Evolutionary conservation across 2,329 filamentous ascomycete species (phyloP), one percentile per base, ranked within the genome.

Genomic region (Colletotrichum lini): DNA sequence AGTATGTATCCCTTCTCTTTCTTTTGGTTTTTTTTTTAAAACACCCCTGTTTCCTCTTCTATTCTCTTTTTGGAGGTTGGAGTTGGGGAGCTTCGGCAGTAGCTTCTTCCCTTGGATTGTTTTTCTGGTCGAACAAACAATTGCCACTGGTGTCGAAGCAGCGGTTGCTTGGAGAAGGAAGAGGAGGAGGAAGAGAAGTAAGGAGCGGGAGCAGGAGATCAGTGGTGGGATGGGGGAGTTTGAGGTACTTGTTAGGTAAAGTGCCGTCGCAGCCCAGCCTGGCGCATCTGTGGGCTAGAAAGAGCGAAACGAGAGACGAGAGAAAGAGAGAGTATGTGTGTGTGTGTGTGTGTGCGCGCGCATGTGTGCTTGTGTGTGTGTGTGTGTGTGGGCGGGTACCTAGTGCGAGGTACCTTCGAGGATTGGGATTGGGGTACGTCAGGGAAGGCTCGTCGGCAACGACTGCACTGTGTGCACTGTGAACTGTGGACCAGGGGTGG

Each of bases 161-260:
- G 61, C 35, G 35, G 8, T 70, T 66, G 61, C 70, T 72, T 72
- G 70, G 45, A 58, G 70, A 58, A 38, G 45, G 26, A 61, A 66
- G 58, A 71, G n/a, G 52, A 59, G 44, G 59, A 30, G 56, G 50
- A 54, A 45, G 35, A 26, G 44, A 30, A 30, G 53, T 59, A 53
- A 60, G 21, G 59, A 59, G 50, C 49, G 60, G 66, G 56, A 61
- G 66, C 42, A 70, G 56, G 47, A 61, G 54, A 38, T 58, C n/a
- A 53, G 59, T 50, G 60, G 65, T 69, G 65, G 69, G 69, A 71
- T 68, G 68, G 65, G 68, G 64, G 13, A 68, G 65, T 68, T 38
- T 71, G 50, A 68, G 69, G 69, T 69, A 72, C 69, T 72, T 72
- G 65, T 72, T 68, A 70, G 68, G 67, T 67, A 59, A 72, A 72